phyloP scores from a whole-genome alignment of 768 basidiomycete species.

The Leccinum boreale region DNA sequence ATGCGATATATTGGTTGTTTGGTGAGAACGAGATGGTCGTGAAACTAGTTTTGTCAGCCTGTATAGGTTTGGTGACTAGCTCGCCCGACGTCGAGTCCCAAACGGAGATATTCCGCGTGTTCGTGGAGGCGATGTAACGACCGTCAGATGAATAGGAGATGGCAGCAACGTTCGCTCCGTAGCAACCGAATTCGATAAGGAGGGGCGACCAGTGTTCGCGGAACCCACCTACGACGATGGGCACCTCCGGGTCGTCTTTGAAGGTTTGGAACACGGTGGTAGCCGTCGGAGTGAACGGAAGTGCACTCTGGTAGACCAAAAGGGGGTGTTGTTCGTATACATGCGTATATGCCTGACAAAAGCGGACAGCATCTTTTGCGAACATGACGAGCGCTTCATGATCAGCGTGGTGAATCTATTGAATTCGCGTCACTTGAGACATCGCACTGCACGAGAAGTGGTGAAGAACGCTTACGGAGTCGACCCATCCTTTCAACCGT shows the following conservation, averaged over 20 bases:
- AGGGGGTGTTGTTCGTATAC: constrained; percentile 33
- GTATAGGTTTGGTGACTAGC: constrained; percentile 18
- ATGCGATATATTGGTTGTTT: constrained; percentile 23
- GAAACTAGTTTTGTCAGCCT: constrained; percentile 10
- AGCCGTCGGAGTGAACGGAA: constrained; percentile 30
- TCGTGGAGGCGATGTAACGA: constrained; percentile 27
- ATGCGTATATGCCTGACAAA: constrained; percentile 29
- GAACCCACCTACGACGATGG: constrained; percentile 27
- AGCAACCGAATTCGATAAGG: constrained; percentile 26
- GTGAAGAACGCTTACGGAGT: constrained; percentile 10
- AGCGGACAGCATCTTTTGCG: constrained; percentile 27
- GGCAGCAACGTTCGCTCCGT: constrained; percentile 11
- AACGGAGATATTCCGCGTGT: constrained; percentile 14
- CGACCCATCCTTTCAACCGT: constrained; percentile 26
- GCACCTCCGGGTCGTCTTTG: constrained; percentile 22
- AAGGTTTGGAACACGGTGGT: constrained; percentile 25
- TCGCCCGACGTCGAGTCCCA: constrained; percentile 31
- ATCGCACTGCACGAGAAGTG: neutral
- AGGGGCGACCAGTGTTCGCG: constrained; percentile 31
- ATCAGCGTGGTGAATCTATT: constrained; percentile 11
- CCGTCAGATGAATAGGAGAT: constrained; percentile 29
- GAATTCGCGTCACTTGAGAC: neutral
- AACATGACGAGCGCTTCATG: constrained; percentile 20
- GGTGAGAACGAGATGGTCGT: constrained; percentile 28
- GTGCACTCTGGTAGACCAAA: constrained; percentile 30